Evolutionary conservation across 805 yeast species (phyloP).

Genomic region (Teunomyces kruisii): DNA sequence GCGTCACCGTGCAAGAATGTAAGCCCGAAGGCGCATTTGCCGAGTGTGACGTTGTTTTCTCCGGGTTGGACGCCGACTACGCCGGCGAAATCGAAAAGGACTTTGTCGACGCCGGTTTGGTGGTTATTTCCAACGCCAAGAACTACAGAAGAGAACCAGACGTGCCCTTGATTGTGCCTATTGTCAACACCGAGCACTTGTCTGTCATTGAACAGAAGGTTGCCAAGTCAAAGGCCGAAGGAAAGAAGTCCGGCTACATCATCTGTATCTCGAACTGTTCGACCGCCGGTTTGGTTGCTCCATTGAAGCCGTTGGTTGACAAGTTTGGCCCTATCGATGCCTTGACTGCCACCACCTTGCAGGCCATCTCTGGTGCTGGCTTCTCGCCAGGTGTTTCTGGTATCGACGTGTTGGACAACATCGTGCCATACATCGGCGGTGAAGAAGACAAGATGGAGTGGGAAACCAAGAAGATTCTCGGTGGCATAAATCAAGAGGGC

Average conservation of each 20-base stretch:
- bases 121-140: slow-evolving; percentile 91
- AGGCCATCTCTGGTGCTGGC: slow-evolving; percentile 98
- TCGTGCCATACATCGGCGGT: slow-evolving; percentile 92
- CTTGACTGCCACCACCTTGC: slow-evolving; percentile 87
- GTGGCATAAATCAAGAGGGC: slow-evolving; percentile 53
- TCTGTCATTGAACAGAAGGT: slow-evolving; percentile 64
- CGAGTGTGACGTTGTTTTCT: slow-evolving; percentile 91
- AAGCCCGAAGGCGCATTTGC: slow-evolving; percentile 66
- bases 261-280: slow-evolving; percentile 98
- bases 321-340: slow-evolving; percentile 86
- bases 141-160: slow-evolving; percentile 85
- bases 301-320: slow-evolving; percentile 90
- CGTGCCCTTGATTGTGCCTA: slow-evolving; percentile 94
- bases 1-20: slow-evolving; percentile 75
- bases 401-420: slow-evolving; percentile 90
- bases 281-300: slow-evolving; percentile 97
- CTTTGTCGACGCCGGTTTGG: slow-evolving; percentile 77
- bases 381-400: slow-evolving; percentile 97
- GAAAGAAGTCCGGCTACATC: slow-evolving; percentile 74
- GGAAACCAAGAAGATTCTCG: slow-evolving; percentile 96
- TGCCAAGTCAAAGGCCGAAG: slow-evolving; percentile 51
- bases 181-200: slow-evolving; percentile 90
- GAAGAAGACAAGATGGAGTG: slow-evolving; percentile 98
- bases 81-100: slow-evolving; percentile 92
- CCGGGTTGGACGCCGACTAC: slow-evolving; percentile 88